phyloP scores from a whole-genome alignment of 495 filamentous ascomycete genomes.

The Penicillium taxi region DNA sequence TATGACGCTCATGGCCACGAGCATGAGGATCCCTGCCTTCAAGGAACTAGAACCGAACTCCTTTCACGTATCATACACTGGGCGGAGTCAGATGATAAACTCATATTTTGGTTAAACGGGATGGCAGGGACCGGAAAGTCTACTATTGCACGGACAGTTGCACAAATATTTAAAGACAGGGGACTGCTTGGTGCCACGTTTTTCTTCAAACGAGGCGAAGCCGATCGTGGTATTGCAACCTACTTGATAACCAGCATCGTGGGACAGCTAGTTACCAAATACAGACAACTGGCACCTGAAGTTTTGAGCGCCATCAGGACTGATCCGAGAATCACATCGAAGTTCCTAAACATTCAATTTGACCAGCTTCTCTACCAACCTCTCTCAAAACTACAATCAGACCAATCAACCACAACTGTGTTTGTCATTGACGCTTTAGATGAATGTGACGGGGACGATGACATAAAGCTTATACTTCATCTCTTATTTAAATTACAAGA shows the following conservation, averaged over 20 bases:
- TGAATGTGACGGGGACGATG: background rate
- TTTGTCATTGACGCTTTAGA: slow-evolving; percentile 1
- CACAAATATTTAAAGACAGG: background rate
- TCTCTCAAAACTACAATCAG: background rate
- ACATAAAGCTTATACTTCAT: background rate
- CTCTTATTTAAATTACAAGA: background rate
- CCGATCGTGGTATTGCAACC: background rate
- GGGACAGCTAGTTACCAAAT: background rate
- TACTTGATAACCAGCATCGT: background rate
- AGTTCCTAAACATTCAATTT: background rate
- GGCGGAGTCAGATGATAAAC: slow-evolving; percentile 1
- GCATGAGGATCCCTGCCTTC: slow-evolving; percentile 1
- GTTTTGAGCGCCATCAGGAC: background rate
- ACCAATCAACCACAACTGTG: background rate
- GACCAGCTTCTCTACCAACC: background rate
- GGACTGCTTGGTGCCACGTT: background rate
- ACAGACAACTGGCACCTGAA: background rate
- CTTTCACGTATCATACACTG: slow-evolving; percentile 2
- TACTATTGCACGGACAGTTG: background rate
- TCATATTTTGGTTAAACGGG: background rate
- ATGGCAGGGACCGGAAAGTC: slow-evolving; percentile 2
- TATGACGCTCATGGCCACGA: background rate
- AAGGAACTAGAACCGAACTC: background rate
- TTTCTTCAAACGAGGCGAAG: slow-evolving; percentile 3
- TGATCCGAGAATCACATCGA: background rate